These are phyloP conservation scores for Erythrophleum ivorense DNA, from an alignment of 331 rosid genomes.

Conservation along the genomic window DNA sequence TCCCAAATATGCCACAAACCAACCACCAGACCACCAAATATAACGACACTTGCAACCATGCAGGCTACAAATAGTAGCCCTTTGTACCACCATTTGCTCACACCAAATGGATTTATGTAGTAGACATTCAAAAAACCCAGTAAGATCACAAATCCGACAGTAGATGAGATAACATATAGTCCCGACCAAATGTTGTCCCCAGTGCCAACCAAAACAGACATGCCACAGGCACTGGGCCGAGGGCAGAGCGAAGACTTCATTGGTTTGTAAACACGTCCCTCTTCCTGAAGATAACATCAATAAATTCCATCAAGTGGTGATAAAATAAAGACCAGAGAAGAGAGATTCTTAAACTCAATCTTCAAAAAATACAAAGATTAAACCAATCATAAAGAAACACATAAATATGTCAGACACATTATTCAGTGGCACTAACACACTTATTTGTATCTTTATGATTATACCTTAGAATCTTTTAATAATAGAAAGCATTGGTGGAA, in stretches of 20 bases:
- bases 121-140: constrained; percentile 53
- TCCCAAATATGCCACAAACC: constrained; percentile 82
- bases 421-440: background rate
- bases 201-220: constrained; percentile 88
- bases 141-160: constrained; percentile 63
- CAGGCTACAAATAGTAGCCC: constrained; percentile 69
- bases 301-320: constrained; percentile 10
- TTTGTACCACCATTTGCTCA: constrained; percentile 80
- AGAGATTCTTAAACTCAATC: background rate
- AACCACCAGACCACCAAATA: constrained; percentile 80
- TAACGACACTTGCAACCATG: constrained; percentile 70
- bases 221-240: constrained; percentile 43
- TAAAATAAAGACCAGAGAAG: background rate
- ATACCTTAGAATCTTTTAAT: background rate
- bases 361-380: background rate
- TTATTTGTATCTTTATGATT: background rate
- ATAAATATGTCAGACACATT: background rate
- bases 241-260: constrained; percentile 52
- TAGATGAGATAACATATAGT: constrained; percentile 71
- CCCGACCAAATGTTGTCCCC: constrained; percentile 88
- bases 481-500: background rate
- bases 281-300: constrained; percentile 63
- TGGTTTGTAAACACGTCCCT: constrained; percentile 57
- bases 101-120: constrained; percentile 67
- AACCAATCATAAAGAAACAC: background rate